Base-by-base conservation (phyloP, 1,139 yeast genomes). In the Hemisphaericaspora subhashii region DNA sequence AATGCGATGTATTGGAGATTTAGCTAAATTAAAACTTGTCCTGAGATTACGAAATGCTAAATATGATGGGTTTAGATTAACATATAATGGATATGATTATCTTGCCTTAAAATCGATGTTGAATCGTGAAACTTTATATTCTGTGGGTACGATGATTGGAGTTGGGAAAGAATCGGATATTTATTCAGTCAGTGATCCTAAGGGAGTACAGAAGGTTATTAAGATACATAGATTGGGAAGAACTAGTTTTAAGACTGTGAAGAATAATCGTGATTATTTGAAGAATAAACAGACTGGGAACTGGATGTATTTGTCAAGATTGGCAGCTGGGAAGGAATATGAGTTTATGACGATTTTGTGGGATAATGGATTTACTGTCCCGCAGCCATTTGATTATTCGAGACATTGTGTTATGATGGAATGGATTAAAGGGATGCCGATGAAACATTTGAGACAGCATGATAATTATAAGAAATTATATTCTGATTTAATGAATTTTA, bases 91-190 rank as follows among this genome's bases (percentile, higher is more conserved):
- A 4, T 86, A 81, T 59, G 99, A 92, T 61, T 92, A 86, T 55
- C 72, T 94, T 48, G 98, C 98, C 0, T 70, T 92, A 48, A 87
- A 84, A 58, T 76, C 95, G 4, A 79, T 92, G 80, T 64, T 81
- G 51, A 86, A 83, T 54, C 74, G 90, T 50, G 80, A 83, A 35
- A 73, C 88, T 0, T 60, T 92, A 8, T 82, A 83, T 52, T 84
- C 94, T 2, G 79, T 92, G 10, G 98, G 96, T 13, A 75, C 83
- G 32, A 87, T 86, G 17, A 89, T 92, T 52, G 98, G 98, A 41
- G 96, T 94, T 37, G 98, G 98, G 54, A 92, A 92, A 59, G 98
- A 92, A 60, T 88, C 97, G 3, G 98, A 92, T 64, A 90, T 92
- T 53, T 89, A 84, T 59, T 77, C 92, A n/a, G 90, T 86, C 1